Evolutionary conservation across 495 filamentous ascomycete species (phyloP), one percentile per base, ranked within the genome.

Genomic region (Penicillium canescens): DNA sequence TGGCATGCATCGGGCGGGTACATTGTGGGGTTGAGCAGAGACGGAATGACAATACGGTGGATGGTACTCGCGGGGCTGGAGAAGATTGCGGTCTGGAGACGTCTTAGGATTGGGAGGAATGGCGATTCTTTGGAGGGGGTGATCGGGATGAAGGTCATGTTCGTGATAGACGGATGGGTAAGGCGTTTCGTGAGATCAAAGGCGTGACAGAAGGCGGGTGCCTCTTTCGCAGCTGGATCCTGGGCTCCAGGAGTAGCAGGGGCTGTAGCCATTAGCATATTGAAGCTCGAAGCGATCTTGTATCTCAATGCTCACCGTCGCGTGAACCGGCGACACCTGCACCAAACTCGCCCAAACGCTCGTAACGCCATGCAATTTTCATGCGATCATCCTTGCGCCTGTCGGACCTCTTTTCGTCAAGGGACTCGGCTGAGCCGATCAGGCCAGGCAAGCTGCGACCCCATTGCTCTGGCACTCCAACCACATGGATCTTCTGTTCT

Each of bases 281-380:
- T 38, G 42, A 40, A 50, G 31, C 50, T 28, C 18, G 14, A 41
- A 51, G 23, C 35, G 53, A 24, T 44, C 13, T 21, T 26, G 14
- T 42, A 34, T 21, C 7, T 35, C 13, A 46, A 57, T 45, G 51
- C 69, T 67, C 65, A 80, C 76, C 56, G 59, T 51, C 85, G 80
- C 80, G 80, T 57, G 78, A 75, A 41, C 76, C 77, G 37, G 78
- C 77, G 48, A 75, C 59, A 18, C 76, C 73, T 24, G 73, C 66
- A 23, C 83, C 73, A 73, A 83, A 79, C 49, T 88, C 84, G 20
- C 91, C 88, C 55, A 97, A 67, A 16, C 86, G 82, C 67, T 97
- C 92, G 73, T 98, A 98, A 69, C 94, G 77, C 94, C 94, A 98
- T 9, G 94, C 94, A 69, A 98, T 98, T 75, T 96, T 97, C 94